Evolutionary conservation across 2,329 filamentous ascomycete genomes (phyloP).

Genomic region (Eurotiales sp.): DNA sequence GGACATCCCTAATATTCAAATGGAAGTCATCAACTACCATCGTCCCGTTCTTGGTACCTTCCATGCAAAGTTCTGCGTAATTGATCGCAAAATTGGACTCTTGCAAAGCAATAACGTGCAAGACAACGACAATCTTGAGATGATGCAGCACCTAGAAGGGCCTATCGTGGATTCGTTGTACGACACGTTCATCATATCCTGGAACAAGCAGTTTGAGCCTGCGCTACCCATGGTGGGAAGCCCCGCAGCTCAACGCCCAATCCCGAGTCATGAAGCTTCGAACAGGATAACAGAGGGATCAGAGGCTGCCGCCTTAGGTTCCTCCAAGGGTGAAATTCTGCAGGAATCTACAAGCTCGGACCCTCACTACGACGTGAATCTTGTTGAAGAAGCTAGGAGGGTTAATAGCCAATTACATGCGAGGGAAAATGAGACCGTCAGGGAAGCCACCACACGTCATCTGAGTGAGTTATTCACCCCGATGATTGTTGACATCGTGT

Average conservation of each 20-base stretch:
- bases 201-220: constrained; percentile 61
- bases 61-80: constrained; percentile 73
- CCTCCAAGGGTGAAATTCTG: constrained; percentile 29
- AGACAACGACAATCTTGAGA: constrained; percentile 74
- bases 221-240: constrained; percentile 54
- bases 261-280: background rate
- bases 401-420: constrained; percentile 57
- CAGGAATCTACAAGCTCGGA: constrained; percentile 57
- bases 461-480: constrained; percentile 48
- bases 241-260: constrained; percentile 39
- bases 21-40: constrained; percentile 72
- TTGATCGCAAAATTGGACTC: constrained; percentile 67
- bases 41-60: constrained; percentile 68
- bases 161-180: constrained; percentile 73
- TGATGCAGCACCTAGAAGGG: constrained; percentile 73
- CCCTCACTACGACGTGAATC: constrained; percentile 61
- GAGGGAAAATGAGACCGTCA: constrained; percentile 48
- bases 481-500: background rate
- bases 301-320: background rate
- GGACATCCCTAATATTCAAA: constrained; percentile 67
- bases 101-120: constrained; percentile 76
- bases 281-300: background rate
- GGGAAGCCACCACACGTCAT: constrained; percentile 60
- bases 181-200: constrained; percentile 69
- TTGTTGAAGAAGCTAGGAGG: constrained; percentile 59